Evolutionary conservation across 2,329 filamentous ascomycete species (phyloP), one percentile per base, ranked within the genome.

Genomic region (Coniochaeta sp.): DNA sequence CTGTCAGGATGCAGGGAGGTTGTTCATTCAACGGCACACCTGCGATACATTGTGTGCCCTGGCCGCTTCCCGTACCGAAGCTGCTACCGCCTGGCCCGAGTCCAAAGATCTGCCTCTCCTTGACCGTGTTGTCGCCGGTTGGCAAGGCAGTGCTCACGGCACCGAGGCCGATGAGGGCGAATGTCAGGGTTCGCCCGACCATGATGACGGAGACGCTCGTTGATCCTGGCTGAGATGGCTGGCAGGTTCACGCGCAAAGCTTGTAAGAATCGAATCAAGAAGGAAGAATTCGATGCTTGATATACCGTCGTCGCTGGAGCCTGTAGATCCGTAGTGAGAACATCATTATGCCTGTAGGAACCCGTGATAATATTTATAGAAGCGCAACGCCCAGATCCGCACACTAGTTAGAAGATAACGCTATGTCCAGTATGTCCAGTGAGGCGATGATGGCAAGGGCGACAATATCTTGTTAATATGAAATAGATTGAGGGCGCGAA

Each of bases 391-490:
- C 28, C 30, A 34, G 19, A 34, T 34, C 54, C 34, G 54, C 30
- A 10, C 34, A n/a, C 24, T 50, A 50, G 57, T 58, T 44, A 38
- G 54, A 30, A 56, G 60, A 63, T 59, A 62, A 59, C 52, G 56
- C 42, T 47, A 60, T 38, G 8, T 56, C 30, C 60, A 58, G 57
- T 64, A 60, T 36, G 16, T 55, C 28, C 61, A 59, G 57, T 64
- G 62, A 63, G 62, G 66, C 65, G 65, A 34, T 56, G 54, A 56
- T 57, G 55, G 34, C 24, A 42, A 44, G 36, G 32, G 66, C 64
- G 62, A 65, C 62, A 69, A 68, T 69, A 59, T 68, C 60, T 60
- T 59, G 47, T 66, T 63, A 69, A 69, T 70, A 67, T 70, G 61
- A 58, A 65, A 66, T 70, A 69, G 64, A 69, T 69, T 56, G 68